Conservation (phyloP, 805 yeast genomes). For the Ogataea polymorpha region DNA sequence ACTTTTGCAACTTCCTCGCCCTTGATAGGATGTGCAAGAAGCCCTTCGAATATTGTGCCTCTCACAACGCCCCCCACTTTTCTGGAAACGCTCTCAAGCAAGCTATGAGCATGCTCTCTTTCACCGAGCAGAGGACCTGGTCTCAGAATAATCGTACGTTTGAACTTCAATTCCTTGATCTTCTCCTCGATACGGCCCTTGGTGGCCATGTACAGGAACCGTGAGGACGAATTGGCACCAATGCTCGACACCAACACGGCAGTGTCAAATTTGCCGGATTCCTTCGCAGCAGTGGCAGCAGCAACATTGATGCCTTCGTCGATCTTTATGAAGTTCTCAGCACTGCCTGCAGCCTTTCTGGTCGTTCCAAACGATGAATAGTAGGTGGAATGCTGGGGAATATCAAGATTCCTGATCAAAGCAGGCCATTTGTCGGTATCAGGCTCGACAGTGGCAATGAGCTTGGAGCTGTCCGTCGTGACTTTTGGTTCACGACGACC, state of each 20-base stretch:
- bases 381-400: constrained; percentile 39
- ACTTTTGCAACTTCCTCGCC: constrained; percentile 65
- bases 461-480: constrained; percentile 11
- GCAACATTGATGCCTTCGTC: constrained; percentile 72
- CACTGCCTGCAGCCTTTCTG: constrained; percentile 64
- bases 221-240: constrained; percentile 60
- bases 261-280: constrained; percentile 57
- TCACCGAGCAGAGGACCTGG: constrained; percentile 77
- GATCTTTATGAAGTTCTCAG: constrained; percentile 64
- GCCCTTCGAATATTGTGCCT: constrained; percentile 24
- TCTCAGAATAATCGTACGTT: constrained; percentile 67
- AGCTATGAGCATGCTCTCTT: constrained; percentile 43
- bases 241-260: constrained; percentile 62
- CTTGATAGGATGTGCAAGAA: constrained; percentile 39
- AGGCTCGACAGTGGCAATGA: constrained; percentile 38
- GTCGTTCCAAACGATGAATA: constrained; percentile 79
- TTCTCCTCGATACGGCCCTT: constrained; percentile 79
- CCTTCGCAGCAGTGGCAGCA: constrained; percentile 71
- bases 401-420: constrained; percentile 31
- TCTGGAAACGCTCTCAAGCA: constrained; percentile 32
- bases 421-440: constrained; percentile 52
- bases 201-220: constrained; percentile 58
- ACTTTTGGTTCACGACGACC: constrained; percentile 45
- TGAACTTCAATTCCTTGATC: constrained; percentile 58
- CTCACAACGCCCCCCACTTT: constrained; percentile 34